phyloP scores from a whole-genome alignment of 139 green algal species.

The Volvox africanus region DNA sequence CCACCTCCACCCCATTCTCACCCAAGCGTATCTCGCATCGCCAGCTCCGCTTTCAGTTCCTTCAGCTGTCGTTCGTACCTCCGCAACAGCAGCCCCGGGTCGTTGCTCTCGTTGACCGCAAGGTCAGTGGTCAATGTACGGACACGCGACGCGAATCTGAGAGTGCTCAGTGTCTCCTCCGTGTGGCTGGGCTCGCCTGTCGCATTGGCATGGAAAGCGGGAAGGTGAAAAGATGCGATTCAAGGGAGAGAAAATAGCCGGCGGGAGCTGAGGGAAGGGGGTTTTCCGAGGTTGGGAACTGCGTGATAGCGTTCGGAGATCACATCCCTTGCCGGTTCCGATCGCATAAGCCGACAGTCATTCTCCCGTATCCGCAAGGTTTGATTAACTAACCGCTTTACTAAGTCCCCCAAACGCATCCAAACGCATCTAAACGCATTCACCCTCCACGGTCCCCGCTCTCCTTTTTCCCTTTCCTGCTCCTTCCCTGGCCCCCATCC shows the following conservation, averaged over 20 bases:
- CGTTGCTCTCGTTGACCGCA: conserved; percentile 77
- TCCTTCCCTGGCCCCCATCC: neutral
- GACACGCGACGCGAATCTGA: conserved; percentile 78
- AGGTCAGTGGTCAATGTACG: conserved; percentile 69
- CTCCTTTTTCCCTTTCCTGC: neutral
- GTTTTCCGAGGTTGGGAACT: too few species aligned
- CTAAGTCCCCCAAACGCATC: neutral
- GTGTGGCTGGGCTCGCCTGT: conserved; percentile 70
- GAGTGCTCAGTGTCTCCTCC: conserved; percentile 83
- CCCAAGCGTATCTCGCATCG: conserved; percentile 84
- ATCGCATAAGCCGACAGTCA: too few species aligned
- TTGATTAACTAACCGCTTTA: too few species aligned
- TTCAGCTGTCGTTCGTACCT: conserved; percentile 82
- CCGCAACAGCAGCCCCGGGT: conserved; percentile 73
- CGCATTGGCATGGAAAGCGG: neutral
- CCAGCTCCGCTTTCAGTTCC: conserved; percentile 89
- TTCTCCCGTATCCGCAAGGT: too few species aligned
- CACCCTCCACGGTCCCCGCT: neutral
- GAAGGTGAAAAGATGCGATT: neutral
- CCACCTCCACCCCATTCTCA: conserved; percentile 11
- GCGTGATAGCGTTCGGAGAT: too few species aligned
- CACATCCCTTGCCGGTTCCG: too few species aligned
- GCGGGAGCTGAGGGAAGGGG: neutral
- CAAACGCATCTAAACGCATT: neutral
- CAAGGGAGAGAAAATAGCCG: neutral